phyloP scores from a whole-genome alignment of 495 filamentous ascomycete genomes.

The Tuber aestivum region DNA sequence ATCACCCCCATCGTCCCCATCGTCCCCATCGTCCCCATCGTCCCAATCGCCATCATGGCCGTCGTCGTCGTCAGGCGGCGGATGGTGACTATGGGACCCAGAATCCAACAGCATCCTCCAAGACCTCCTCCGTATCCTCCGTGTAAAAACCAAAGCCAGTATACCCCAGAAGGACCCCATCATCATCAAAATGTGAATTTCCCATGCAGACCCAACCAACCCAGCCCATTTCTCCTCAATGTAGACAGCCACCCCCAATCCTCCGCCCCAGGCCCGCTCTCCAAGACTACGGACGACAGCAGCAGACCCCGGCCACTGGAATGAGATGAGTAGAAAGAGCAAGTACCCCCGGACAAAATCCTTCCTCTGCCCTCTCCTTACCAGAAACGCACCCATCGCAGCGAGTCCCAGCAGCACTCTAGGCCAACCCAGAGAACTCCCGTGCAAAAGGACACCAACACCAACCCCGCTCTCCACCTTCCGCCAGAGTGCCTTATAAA shows the following conservation, averaged over 20 bases:
- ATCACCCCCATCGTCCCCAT: neutral
- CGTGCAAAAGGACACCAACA: neutral
- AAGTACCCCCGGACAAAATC: neutral
- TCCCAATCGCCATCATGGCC: neutral
- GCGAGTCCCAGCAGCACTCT: neutral
- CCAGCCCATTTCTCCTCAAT: neutral
- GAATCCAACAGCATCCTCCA: neutral
- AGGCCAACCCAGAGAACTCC: neutral
- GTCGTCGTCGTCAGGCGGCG: neutral
- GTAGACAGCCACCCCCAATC: neutral
- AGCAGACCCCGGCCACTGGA: neutral
- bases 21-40: rapidly evolving
- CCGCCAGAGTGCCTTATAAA: neutral
- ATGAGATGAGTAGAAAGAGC: neutral
- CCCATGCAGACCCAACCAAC: neutral
- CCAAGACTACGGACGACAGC: neutral
- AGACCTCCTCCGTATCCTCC: neutral
- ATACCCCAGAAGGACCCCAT: neutral
- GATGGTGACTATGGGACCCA: neutral
- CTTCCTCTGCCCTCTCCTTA: neutral
- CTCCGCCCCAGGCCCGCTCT: neutral
- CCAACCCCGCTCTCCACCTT: neutral
- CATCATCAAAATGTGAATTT: neutral
- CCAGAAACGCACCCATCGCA: neutral
- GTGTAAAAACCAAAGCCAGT: neutral